phyloP scores from a whole-genome alignment of 2,329 filamentous ascomycete species.

The Boeremia exigua region DNA sequence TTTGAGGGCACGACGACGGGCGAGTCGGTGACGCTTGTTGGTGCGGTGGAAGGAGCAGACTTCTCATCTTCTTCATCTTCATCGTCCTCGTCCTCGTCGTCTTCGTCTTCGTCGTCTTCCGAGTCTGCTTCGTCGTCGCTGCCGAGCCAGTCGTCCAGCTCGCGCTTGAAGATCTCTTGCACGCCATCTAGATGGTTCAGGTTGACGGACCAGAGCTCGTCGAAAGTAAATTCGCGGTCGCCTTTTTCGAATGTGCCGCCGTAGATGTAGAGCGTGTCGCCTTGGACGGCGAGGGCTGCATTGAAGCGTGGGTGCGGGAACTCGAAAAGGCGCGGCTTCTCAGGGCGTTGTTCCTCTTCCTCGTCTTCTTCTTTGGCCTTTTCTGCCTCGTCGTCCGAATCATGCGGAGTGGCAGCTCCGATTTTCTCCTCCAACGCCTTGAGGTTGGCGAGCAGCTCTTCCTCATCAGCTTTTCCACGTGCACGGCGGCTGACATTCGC shows the following conservation, averaged over 20 bases:
- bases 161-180: conserved; percentile 85
- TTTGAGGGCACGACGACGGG: conserved; percentile 26
- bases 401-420: conserved; percentile 58
- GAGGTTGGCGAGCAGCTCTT: conserved; percentile 85
- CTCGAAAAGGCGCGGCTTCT: conserved; percentile 71
- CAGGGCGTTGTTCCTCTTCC: conserved; percentile 60
- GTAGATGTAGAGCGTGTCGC: conserved; percentile 91
- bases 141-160: conserved; percentile 82
- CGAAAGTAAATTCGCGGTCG: conserved; percentile 93
- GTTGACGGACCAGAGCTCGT: conserved; percentile 91
- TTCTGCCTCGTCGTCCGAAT: conserved; percentile 36
- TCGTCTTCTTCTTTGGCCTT: conserved; percentile 46
- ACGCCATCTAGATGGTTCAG: conserved; percentile 95
- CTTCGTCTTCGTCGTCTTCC: conserved; percentile 53
- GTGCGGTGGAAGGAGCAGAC: conserved; percentile 60
- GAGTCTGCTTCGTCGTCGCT: conserved; percentile 53
- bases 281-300: conserved; percentile 85
- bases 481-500: conserved; percentile 57
- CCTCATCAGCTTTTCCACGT: conserved; percentile 88
- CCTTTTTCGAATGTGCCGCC: conserved; percentile 95
- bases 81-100: conserved; percentile 41
- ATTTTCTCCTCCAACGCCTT: conserved; percentile 81
- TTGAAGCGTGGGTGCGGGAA: conserved; percentile 93
- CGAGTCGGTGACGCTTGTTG: conserved; percentile 50
- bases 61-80: conserved; percentile 45